Evolutionary conservation across 2,329 filamentous ascomycete genomes (phyloP), one percentile per base, ranked within the genome.

Genomic region (Pyricularia pennisetigena): DNA sequence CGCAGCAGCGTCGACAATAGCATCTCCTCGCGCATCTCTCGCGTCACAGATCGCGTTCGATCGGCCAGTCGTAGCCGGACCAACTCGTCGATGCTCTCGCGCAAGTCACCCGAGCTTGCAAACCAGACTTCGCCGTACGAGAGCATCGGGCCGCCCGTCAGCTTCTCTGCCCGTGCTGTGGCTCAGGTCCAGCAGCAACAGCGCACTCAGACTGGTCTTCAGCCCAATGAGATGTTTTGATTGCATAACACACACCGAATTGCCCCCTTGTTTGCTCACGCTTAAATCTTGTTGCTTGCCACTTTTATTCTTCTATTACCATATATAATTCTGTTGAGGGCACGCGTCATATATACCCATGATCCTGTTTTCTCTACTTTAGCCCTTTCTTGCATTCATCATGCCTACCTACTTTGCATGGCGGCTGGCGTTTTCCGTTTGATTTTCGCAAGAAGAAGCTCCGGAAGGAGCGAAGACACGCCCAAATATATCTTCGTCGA

Each of bases 41-140:
- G 86, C 64, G 85, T 85, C 0, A 86, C 86, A 0, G 86, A 88
- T 72, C 82, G 85, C 65, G 82, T 88, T 73, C 83, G 86, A 24
- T 88, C 86, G 4, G 86, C 80, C 1, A 88, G 86, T 74, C 84
- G 86, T 20, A 82, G 82, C 66, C 81, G 82, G 62, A 85, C 84
- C 71, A 82, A 81, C 70, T 74, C 76, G 0, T 74, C 74, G 12
- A 66, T 66, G 64, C n/a, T 49, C 71, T 73, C 77, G 16, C 78
- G 77, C 66, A 79, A 78, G 72, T 80, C 77, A 2, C 79, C 80
- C 0, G 79, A 79, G 68, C 71, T 69, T 16, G 16, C 29, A 29
- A 24, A 23, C n/a, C 29, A 54, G 1, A 72, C 64, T 70, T 73
- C 76, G 24, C 80, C 78, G 24, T 80, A 82, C 69, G 82, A 83